These are phyloP conservation scores for Bacterosira constricta DNA, from an alignment of 108 stramenopile species.

Conservation along the genomic window DNA sequence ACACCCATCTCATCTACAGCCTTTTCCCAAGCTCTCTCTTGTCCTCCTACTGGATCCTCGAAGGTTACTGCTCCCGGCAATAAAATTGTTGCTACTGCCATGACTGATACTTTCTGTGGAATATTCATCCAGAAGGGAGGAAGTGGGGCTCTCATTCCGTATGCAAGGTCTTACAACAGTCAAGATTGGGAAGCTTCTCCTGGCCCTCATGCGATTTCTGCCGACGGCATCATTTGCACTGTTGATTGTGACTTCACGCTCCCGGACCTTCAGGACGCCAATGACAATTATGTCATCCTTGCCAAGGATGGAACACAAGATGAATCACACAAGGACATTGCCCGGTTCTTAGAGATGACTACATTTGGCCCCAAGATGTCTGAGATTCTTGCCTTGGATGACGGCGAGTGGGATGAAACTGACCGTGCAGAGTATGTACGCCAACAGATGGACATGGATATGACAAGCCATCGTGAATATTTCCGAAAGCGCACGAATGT, in stretches of 20 bases:
- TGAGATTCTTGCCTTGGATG: conserved; percentile 39
- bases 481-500: conserved; percentile 45
- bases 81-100: not conserved
- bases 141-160: conserved; percentile 44
- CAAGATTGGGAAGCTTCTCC: conserved; percentile 60
- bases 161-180: conserved; percentile 71
- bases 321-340: conserved; percentile 36
- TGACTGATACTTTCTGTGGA: conserved; percentile 25
- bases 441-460: conserved; percentile 31
- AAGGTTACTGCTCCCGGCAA: not conserved
- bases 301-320: conserved; percentile 8
- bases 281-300: conserved; percentile 29
- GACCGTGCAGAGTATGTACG: conserved; percentile 23
- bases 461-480: conserved; percentile 51
- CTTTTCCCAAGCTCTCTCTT: not conserved
- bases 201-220: conserved; percentile 36
- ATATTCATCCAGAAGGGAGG: conserved; percentile 16
- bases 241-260: not conserved
- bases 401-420: conserved; percentile 10
- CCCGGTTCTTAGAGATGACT: conserved; percentile 60
- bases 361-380: conserved; percentile 55
- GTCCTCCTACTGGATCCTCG: not conserved
- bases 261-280: not conserved
- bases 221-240: conserved; percentile 1
- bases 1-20: too few relatives aligned